Evolutionary conservation across 192 early-diverging fungal genomes (phyloP), one percentile per base, ranked within the genome.

Genomic region (Linnemannia zychae): DNA sequence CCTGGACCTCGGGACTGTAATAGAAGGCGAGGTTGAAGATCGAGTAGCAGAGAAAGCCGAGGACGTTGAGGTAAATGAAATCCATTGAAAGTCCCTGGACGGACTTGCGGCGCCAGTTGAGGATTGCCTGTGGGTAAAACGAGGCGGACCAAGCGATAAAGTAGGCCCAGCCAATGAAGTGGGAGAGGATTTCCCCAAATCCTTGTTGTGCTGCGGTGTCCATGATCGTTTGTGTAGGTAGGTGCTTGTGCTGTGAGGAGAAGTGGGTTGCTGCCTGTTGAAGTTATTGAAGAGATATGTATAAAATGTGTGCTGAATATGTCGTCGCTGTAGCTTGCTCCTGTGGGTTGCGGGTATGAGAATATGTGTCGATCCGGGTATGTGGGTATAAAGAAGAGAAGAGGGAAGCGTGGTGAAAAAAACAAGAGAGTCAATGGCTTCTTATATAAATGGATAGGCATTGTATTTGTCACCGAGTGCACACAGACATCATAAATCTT

Each of bases 41-140:
- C 36, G 95, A 87, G 78, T 98, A 98, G 83, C 93, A 96, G 1
- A 92, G 49, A 68, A 98, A 98, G 24, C 97, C 97, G 68, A 92
- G 88, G 22, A 95, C 87, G 78, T 98, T 98, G 82, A 96, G 93
- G 67, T 92, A 90, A 1, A 97, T 77, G 90, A 96, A 98, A 82
- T 98, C 97, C 31, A 97, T 90, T 3, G 97, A 98, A 34, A 98
- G 90, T 0, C 97, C 97, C 53, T 93, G 88, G 2, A 97, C 95
- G 75, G 89, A 95, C 74, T 95, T 94, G 37, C 95, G 90, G 44
- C 74, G 86, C 80, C 87, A 93, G 89, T 97, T 97, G 53, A 97
- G 89, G 18, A 95, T 80, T 7, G 91, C 89, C 76, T 97, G 96
- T 17, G 96, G 96, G 80, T 97, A 98, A 70, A 98, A 98, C 80